Percentiles rank a stretch among this genome's conserved stretches.
These are phyloP conservation scores for Hypholoma fasciculare DNA, from an alignment of 768 basidiomycete genomes.

Conservation along the genomic window DNA sequence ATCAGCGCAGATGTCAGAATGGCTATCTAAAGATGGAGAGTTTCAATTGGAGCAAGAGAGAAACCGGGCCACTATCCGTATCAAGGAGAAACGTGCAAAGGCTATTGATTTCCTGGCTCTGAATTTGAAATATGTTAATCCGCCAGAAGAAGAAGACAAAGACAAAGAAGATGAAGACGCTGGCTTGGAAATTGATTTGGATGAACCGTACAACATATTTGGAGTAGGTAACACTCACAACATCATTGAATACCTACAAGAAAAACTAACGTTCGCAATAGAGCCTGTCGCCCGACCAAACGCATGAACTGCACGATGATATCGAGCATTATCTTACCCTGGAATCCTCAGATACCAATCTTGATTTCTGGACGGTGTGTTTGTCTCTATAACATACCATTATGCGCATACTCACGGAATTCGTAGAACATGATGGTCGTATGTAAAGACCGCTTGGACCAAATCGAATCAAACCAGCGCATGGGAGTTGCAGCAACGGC, in stretches of 20 bases:
- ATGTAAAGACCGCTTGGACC: constrained; percentile 86
- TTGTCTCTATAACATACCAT: neutral
- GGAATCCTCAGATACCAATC: constrained; percentile 80
- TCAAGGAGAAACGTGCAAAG: constrained; percentile 95
- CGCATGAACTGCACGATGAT: constrained; percentile 91
- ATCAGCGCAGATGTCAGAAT: constrained; percentile 97
- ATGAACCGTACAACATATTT: constrained; percentile 97
- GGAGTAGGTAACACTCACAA: constrained; percentile 61
- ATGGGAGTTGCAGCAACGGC: constrained; percentile 70
- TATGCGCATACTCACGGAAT: neutral
- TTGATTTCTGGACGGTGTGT: constrained; percentile 96
- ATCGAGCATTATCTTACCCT: constrained; percentile 90
- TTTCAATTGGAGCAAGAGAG: constrained; percentile 97
- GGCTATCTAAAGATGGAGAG: constrained; percentile 95
- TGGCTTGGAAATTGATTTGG: constrained; percentile 95
- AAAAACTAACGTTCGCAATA: constrained; percentile 29
- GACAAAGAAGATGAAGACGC: constrained; percentile 68
- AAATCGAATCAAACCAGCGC: constrained; percentile 60
- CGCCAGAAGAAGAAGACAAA: constrained; percentile 57
- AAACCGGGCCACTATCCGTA: constrained; percentile 86
- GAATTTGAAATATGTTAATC: constrained; percentile 91
- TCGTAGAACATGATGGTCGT: constrained; percentile 94
- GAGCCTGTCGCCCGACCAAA: constrained; percentile 87
- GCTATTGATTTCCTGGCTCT: constrained; percentile 98
- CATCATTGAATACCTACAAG: neutral